These are phyloP conservation scores for Didymella arachidicola DNA, from an alignment of 2,329 filamentous ascomycete genomes.

Conservation along the genomic window DNA sequence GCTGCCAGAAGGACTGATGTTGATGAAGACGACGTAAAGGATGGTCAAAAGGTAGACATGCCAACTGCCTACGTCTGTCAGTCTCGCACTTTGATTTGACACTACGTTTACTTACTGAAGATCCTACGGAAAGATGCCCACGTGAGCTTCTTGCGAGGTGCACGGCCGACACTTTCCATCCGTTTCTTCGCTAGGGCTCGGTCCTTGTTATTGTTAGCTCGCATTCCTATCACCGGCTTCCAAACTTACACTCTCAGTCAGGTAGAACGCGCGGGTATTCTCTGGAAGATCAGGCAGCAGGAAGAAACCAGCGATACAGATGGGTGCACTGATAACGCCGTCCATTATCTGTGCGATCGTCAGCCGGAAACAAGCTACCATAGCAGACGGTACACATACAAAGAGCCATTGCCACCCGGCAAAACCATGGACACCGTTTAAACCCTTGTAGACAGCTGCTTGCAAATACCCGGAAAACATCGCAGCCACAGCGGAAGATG, in stretches of 20 bases:
- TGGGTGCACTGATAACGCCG: constrained; percentile 24
- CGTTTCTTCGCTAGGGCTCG: constrained; percentile 25
- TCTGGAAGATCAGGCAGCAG: constrained; percentile 32
- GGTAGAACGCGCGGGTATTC: constrained; percentile 23
- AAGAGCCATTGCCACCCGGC: constrained; percentile 38
- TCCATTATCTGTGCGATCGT: constrained; percentile 26
- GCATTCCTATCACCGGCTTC: too few species aligned
- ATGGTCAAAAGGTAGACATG: constrained; percentile 30
- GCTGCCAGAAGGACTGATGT: constrained; percentile 23
- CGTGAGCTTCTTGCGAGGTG: constrained; percentile 25
- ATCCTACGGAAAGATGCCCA: constrained; percentile 28
- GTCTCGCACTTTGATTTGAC: background rate
- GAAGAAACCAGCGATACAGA: constrained; percentile 28
- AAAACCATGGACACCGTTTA: constrained; percentile 28
- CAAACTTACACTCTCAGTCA: constrained; percentile 21
- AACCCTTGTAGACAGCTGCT: constrained; percentile 29
- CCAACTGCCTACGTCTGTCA: constrained; percentile 23
- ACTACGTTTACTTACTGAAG: constrained; percentile 13
- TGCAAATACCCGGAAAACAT: constrained; percentile 38
- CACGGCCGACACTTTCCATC: constrained; percentile 27
- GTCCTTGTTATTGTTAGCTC: constrained; percentile 13
- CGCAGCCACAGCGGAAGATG: constrained; percentile 28
- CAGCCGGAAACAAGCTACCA: background rate
- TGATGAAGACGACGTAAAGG: constrained; percentile 32
- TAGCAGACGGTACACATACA: constrained; percentile 9